Conservation (phyloP, 2,329 filamentous ascomycete genomes). For the Aspergillus puulaauensis region DNA sequence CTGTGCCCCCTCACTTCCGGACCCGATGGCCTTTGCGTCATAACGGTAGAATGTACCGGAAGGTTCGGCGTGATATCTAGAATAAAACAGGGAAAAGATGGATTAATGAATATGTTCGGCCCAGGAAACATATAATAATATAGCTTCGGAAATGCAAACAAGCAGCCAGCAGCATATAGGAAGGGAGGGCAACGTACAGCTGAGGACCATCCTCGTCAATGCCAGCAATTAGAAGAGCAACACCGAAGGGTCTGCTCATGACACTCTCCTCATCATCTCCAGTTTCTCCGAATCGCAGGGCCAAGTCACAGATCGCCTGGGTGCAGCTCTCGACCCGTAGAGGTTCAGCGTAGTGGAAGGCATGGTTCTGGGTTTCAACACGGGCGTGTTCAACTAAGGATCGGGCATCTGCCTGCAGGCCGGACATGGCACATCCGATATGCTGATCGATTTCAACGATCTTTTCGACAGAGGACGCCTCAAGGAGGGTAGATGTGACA, state of each 20-base stretch:
- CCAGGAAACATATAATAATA: not conserved
- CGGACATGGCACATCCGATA: conserved; percentile 98
- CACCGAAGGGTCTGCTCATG: conserved; percentile 96
- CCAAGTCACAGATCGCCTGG: conserved; percentile 96
- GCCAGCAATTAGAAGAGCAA: conserved; percentile 92
- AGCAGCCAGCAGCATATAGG: not conserved
- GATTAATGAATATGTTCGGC: too few relatives aligned
- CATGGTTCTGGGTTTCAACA: conserved; percentile 94
- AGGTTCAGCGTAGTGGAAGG: conserved; percentile 96
- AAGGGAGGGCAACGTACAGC: conserved; percentile 56
- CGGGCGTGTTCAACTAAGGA: conserved; percentile 98
- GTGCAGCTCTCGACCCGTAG: conserved; percentile 96
- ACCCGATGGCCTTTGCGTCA: conserved; percentile 97
- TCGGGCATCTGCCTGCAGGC: conserved; percentile 93
- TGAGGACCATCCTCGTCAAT: conserved; percentile 97
- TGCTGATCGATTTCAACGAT: conserved; percentile 99
- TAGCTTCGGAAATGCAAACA: not conserved
- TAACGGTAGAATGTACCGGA: conserved; percentile 99
- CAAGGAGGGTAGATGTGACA: conserved; percentile 93
- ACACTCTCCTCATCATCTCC: conserved; percentile 98
- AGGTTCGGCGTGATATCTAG: conserved; percentile 90
- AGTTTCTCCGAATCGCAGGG: conserved; percentile 92
- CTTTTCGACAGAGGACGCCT: conserved; percentile 98
- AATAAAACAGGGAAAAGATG: not conserved
- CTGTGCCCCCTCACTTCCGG: conserved; percentile 94